A percentile compares a stretch with the other conserved stretches of the same genome.
Evolutionary conservation across 768 basidiomycete species (phyloP).

Genomic region (Exidia glandulosa): DNA sequence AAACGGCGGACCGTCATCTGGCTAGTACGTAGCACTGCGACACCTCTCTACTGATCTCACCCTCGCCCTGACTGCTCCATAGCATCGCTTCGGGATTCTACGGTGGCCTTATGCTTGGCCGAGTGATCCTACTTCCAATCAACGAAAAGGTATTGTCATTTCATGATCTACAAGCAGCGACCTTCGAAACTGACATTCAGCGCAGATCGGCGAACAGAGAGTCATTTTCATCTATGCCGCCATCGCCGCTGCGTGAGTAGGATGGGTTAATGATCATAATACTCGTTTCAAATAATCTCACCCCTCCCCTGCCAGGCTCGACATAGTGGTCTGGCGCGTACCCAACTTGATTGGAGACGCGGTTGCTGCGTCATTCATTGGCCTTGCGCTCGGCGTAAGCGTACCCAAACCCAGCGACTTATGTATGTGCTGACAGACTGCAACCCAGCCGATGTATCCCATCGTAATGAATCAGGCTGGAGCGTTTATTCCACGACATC

Average conservation of each 20-base stretch:
- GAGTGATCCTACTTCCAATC: slow-evolving; percentile 40
- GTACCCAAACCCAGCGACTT: slow-evolving; percentile 34
- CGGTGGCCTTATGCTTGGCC: slow-evolving; percentile 40
- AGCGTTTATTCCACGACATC: slow-evolving; percentile 56
- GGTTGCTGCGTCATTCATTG: slow-evolving; percentile 42
- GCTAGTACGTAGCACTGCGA: too few relatives aligned
- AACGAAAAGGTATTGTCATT: slow-evolving; percentile 26
- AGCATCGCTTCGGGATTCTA: slow-evolving; percentile 23
- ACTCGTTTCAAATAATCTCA: not conserved
- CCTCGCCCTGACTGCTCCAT: too few relatives aligned
- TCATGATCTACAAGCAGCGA: not conserved
- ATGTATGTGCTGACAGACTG: not conserved
- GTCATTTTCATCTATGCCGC: slow-evolving; percentile 26
- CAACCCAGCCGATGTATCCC: slow-evolving; percentile 30
- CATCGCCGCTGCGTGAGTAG: slow-evolving; percentile 14
- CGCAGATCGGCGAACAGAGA: slow-evolving; percentile 18
- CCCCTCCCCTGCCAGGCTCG: slow-evolving; percentile 26
- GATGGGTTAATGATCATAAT: too few relatives aligned
- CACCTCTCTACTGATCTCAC: too few relatives aligned
- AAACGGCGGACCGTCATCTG: slow-evolving; percentile 11
- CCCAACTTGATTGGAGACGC: slow-evolving; percentile 43
- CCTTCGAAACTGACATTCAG: not conserved
- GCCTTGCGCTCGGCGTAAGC: slow-evolving; percentile 38
- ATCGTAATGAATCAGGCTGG: slow-evolving; percentile 60
- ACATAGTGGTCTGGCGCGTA: slow-evolving; percentile 48